Evolutionary conservation across 1,139 yeast species (phyloP), one percentile per base, ranked within the genome.

Genomic region (Scheffersomyces lignicola): DNA sequence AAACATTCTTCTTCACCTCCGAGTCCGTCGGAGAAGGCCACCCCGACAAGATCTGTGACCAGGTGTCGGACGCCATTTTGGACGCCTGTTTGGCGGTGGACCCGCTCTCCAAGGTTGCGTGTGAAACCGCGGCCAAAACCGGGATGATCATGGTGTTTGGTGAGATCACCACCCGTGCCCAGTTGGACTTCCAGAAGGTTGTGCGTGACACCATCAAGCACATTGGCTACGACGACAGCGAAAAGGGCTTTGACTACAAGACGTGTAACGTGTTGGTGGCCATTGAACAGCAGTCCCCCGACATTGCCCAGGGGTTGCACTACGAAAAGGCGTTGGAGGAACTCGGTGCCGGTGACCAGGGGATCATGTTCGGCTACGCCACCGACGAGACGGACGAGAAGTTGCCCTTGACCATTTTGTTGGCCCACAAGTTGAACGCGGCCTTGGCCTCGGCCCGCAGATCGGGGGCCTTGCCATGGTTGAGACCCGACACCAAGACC

Each of bases 291-390:
- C 98, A 92, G 74, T 89, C 97, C 39, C 95, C 96, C 54, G 99
- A 92, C 73, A 92, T 92, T 56, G 98, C 98, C 47, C 97, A 92
- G 75, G 98, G 98, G 78, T 81, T 92, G 61, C 98, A 92, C 71
- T 87, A 85, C 72, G 97, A 92, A 68, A 80, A 89, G 73, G 94
- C 96, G 42, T 77, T 92, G 52, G 99, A 92, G 76, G 95, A 92
- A 42, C 82, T 92, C 61, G 99, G 98, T 68, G 98, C 99, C 50
- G 99, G 99, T 83, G 99, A 92, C 76, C 99, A 92, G 75, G 97
- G 99, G 82, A 92, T 92, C 66, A 92, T 92, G 99, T 92, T 92
- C 64, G 99, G 99, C 69, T 92, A 92, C 71, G 99, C 99, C 54
- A 83, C 98, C 47, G 97, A 92, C 61, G 99, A 92, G 77, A 89